Conservation (phyloP, 2,329 filamentous ascomycete genomes). For the Lachnellula suecica region DNA sequence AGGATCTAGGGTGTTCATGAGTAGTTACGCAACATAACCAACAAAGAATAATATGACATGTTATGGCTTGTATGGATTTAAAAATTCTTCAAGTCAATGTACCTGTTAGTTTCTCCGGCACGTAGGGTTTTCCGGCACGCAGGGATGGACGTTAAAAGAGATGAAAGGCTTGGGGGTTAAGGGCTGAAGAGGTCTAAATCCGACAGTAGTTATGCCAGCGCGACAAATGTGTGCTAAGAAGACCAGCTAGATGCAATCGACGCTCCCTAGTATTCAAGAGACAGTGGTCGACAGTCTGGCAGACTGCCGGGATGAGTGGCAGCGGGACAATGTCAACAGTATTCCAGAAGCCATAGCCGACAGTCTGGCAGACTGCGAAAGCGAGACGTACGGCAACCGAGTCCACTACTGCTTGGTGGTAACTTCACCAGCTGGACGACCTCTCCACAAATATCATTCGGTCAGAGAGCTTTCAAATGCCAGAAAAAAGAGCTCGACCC, state of each 20-base stretch:
- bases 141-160: slow-evolving; percentile 18
- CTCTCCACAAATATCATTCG: slow-evolving; percentile 29
- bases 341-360: slow-evolving; percentile 15
- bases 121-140: too few species aligned
- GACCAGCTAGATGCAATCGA: slow-evolving; percentile 15
- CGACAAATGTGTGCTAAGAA: slow-evolving; percentile 17
- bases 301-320: slow-evolving; percentile 18
- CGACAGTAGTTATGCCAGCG: slow-evolving; percentile 11
- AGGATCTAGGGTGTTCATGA: too few species aligned
- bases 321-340: slow-evolving; percentile 20
- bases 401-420: slow-evolving; percentile 32
- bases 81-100: too few species aligned
- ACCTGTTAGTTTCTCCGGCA: too few species aligned
- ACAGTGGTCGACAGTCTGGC: slow-evolving; percentile 21
- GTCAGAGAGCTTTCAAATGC: slow-evolving; percentile 35
- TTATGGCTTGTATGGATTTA: too few species aligned
- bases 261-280: slow-evolving; percentile 25
- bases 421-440: slow-evolving; percentile 30
- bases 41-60: too few species aligned
- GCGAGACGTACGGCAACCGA: slow-evolving; percentile 29
- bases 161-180: slow-evolving; percentile 15
- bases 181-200: slow-evolving; percentile 23
- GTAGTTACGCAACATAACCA: too few species aligned
- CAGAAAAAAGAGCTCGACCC: slow-evolving; percentile 33
- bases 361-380: slow-evolving; percentile 13